phyloP scores from a whole-genome alignment of 2,329 filamentous ascomycete genomes.

The Verticillium nubilum region DNA sequence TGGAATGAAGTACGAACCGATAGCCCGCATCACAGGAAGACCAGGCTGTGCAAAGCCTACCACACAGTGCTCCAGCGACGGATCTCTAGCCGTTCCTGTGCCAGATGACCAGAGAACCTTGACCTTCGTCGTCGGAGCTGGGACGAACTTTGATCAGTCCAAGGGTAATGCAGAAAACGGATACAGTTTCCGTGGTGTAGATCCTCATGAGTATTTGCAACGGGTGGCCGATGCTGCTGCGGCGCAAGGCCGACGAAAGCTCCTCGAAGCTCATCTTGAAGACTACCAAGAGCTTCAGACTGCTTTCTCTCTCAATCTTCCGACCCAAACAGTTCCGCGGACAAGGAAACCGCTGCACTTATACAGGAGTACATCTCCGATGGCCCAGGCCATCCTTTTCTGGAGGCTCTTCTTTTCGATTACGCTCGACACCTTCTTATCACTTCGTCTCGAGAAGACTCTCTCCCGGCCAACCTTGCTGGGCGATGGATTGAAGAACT shows the following conservation, averaged over 20 bases:
- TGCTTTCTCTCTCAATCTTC: conserved; percentile 37
- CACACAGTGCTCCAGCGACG: conserved; percentile 6
- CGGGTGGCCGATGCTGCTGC: conserved; percentile 24
- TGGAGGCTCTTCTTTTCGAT: conserved; percentile 48
- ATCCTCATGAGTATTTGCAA: conserved; percentile 34
- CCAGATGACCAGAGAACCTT: conserved; percentile 15
- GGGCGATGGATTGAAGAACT: conserved; percentile 47
- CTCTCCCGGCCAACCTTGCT: conserved; percentile 51
- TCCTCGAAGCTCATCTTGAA: conserved; percentile 28
- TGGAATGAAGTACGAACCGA: conserved; percentile 36
- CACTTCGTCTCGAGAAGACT: conserved; percentile 42
- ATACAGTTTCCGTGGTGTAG: conserved; percentile 42
- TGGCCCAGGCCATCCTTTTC: conserved; percentile 38
- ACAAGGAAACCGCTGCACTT: conserved; percentile 33
- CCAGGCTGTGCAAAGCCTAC: conserved; percentile 10
- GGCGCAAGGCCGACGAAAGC: conserved; percentile 19
- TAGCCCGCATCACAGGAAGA: neutral
- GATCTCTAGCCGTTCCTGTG: conserved; percentile 22
- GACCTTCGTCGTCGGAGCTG: conserved; percentile 36
- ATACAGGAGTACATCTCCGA: conserved; percentile 24
- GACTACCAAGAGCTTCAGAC: conserved; percentile 34
- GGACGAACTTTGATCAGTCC: conserved; percentile 44
- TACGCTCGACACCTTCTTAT: conserved; percentile 50
- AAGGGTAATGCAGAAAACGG: conserved; percentile 35
- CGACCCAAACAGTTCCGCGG: conserved; percentile 33